Conservation (phyloP, 768 basidiomycete species). For the Mycena filopes region DNA sequence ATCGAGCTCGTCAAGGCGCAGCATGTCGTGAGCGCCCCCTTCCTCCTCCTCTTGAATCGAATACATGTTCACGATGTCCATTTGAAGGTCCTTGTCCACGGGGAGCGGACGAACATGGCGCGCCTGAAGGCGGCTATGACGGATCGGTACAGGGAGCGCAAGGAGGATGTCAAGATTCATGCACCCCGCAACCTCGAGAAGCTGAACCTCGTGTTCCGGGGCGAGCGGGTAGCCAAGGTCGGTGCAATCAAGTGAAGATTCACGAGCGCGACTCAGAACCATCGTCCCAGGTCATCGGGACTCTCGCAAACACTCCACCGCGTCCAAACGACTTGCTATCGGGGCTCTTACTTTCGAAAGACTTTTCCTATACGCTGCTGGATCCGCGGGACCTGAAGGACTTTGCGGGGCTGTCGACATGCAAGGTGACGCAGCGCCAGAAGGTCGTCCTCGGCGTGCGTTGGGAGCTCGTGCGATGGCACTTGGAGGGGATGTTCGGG, state of each 20-base stretch:
- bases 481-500: slow-evolving; percentile 96
- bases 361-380: slow-evolving; percentile 96
- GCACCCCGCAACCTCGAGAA: slow-evolving; percentile 95
- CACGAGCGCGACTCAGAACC: neutral
- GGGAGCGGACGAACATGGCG: slow-evolving; percentile 95
- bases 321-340: slow-evolving; percentile 81
- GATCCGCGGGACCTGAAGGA: slow-evolving; percentile 94
- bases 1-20: slow-evolving; percentile 94
- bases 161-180: slow-evolving; percentile 97
- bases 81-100: slow-evolving; percentile 95
- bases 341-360: slow-evolving; percentile 93
- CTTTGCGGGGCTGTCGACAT: slow-evolving; percentile 94
- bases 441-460: slow-evolving; percentile 85
- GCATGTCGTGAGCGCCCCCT: slow-evolving; percentile 75
- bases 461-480: slow-evolving; percentile 96
- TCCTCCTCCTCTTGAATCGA: neutral
- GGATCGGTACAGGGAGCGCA: slow-evolving; percentile 88
- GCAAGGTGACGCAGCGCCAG: slow-evolving; percentile 88
- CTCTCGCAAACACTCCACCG: slow-evolving; percentile 81
- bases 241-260: slow-evolving; percentile 19
- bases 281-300: slow-evolving; percentile 84
- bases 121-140: slow-evolving; percentile 90
- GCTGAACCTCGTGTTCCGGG: slow-evolving; percentile 89
- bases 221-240: slow-evolving; percentile 96
- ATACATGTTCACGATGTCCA: neutral